Evolutionary conservation across 1,139 yeast species (phyloP), one percentile per base, ranked within the genome.

Genomic region (Yamadazyma mexicana): DNA sequence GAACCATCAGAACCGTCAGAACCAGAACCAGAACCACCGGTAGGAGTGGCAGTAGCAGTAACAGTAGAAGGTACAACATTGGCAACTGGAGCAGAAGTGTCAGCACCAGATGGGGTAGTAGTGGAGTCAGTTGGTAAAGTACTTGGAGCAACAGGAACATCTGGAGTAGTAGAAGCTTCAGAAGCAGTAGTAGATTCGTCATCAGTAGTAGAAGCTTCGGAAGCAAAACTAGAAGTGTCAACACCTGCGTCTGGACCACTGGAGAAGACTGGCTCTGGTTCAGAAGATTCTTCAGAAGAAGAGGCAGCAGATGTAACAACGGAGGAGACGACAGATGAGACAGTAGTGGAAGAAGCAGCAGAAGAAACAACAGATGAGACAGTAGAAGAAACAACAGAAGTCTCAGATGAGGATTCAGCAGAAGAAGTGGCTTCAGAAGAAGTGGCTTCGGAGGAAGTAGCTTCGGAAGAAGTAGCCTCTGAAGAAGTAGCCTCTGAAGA

Each of bases 401-500:
- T 31, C 23, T 29, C 24, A 20, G 39, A 16, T 30, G 40, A 31
- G 10, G 39, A 28, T 16, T 22, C 40, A 39, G 38, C 26, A 16
- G 38, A 12, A 26, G 40, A 31, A 12, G 39, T 16, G 23, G 33
- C 40, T 31, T 31, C 42, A 25, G 39, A 18, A 2, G 42, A 35
- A 31, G 42, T 26, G 22, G 30, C 26, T 18, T 36, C 26, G 31
- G 40, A 31, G 9, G 39, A 28, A 17, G 33, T 34, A 35, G 38
- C 42, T 16, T 32, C 23, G 31, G 37, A 17, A 17, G 45, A 33
- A 32, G 37, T 33, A 14, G 17, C 39, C 15, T 17, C 35, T 4
- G 45, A 28, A 33, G 45, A 29, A 25, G 40, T 23, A 18, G 36
- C 40, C 18, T 37, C 34, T 31, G 37, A 17, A 17, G 45, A 35